Evolutionary conservation across 257 asterid species (phyloP), one percentile per base, ranked within the genome.

Genomic region (Lavandula angustifolia): DNA sequence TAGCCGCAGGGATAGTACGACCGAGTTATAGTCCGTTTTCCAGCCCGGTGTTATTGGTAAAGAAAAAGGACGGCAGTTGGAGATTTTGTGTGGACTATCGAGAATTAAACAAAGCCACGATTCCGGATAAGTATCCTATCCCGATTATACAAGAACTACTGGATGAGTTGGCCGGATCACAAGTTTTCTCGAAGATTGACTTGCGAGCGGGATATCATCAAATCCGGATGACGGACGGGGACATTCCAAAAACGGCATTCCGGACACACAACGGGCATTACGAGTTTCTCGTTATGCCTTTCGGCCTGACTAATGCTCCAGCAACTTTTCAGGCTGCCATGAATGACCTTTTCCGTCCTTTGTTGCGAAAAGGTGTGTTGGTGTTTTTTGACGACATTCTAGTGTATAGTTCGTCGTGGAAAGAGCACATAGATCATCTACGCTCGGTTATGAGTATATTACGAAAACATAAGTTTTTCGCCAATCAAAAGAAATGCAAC

Each of bases 201-300:
- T 12, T 64, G 1, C 3, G 48, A n/a, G 41, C 37, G 0, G 59
- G 59, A 5, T 63, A 63, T 6, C 68, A 63, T 13, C 46, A 32
- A 4, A 44, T 62, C 5, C 3, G 49, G 9, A 7, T 63, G 4
- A 9, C 6, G 0, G 34, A 16, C 0, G 49, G 34, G 0, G 35
- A 63, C 18, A 13, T 34, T 1, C 22, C 5, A 4, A 63, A 48
- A 63, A n/a, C 35, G 3, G 40, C 56, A 0, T 47, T 64, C 4
- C 13, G 60, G 1, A 50, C 50, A 0, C 60, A 50, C 10, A 9
- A 3, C 4, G 60, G 59, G 0, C 69, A 64, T 6, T 64, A 10
- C 29, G 38, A 64, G 7, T 63, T 31, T 5, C 1, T 63, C 3
- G 44, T 62, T 1, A 46, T 62, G 60, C 60, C 60, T 1, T 62